phyloP scores from a whole-genome alignment of 768 basidiomycete species.

The Podaxis carcinomalis region DNA sequence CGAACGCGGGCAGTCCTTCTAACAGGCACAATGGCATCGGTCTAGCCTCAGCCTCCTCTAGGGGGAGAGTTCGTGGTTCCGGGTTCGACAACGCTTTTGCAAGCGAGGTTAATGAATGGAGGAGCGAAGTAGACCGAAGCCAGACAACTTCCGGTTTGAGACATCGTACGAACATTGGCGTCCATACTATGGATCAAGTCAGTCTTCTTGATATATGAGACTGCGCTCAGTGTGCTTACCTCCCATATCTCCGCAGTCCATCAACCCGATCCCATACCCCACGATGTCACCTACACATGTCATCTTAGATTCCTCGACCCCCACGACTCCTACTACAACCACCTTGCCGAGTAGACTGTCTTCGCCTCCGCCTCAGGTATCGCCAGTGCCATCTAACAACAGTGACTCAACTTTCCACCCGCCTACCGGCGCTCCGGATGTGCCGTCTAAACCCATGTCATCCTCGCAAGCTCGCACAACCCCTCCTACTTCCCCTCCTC shows the following conservation, averaged over 20 bases:
- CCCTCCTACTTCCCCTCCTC: slow-evolving; percentile 12
- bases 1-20: slow-evolving; percentile 7
- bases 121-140: slow-evolving; percentile 32
- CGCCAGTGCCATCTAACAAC: slow-evolving; percentile 12
- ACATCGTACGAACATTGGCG: slow-evolving; percentile 25
- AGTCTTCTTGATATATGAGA: slow-evolving; percentile 7
- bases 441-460: slow-evolving; percentile 5
- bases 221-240: background rate
- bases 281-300: slow-evolving; percentile 48
- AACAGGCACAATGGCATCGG: background rate
- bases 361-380: slow-evolving; percentile 20
- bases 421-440: background rate
- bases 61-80: slow-evolving; percentile 15
- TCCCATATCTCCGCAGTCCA: slow-evolving; percentile 31
- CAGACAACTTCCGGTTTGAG: slow-evolving; percentile 24
- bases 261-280: slow-evolving; percentile 38
- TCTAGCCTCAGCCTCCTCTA: slow-evolving; percentile 1
- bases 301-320: slow-evolving; percentile 31
- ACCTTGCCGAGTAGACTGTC: slow-evolving; percentile 19
- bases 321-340: slow-evolving; percentile 21
- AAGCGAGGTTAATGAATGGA: slow-evolving; percentile 51
- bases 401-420: slow-evolving; percentile 6
- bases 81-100: slow-evolving; percentile 53
- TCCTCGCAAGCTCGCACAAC: slow-evolving; percentile 12
- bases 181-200: slow-evolving; percentile 47